Conservation (phyloP, 192 early-diverging fungal genomes). For the Helicostylum pulchrum region DNA sequence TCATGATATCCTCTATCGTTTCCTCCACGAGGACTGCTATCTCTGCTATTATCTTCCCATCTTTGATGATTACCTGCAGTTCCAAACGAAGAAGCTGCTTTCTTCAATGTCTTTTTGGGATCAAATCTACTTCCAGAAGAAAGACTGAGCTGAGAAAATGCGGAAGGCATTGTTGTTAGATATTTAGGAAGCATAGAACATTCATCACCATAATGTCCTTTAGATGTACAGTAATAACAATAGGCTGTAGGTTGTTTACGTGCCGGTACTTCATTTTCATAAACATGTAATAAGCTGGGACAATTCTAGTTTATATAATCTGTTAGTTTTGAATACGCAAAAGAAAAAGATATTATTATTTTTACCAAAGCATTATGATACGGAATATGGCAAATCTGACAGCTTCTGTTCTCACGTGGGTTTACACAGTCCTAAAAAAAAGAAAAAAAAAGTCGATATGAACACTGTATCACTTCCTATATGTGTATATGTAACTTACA, state of each 20-base stretch:
- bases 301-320: not conserved
- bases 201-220: not conserved
- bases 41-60: not conserved
- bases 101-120: not conserved
- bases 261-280: not conserved
- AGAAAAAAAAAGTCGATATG: not conserved
- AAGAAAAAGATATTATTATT: not conserved
- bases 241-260: not conserved
- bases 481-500: not conserved
- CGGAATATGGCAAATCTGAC: not conserved
- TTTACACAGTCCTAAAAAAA: not conserved
- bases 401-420: not conserved
- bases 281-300: constrained; percentile 3
- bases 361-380: not conserved
- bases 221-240: not conserved
- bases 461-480: too few species aligned
- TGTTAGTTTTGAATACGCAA: not conserved
- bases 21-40: not conserved
- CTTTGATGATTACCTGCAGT: too few species aligned
- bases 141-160: not conserved
- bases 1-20: too few species aligned
- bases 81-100: too few species aligned
- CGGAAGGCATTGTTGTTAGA: not conserved
- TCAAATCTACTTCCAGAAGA: not conserved
- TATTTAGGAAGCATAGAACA: not conserved